Percentiles rank a stretch among this genome's conserved stretches.
phyloP scores from a whole-genome alignment of 2,329 filamentous ascomycete species.

The Fusarium buharicum region DNA sequence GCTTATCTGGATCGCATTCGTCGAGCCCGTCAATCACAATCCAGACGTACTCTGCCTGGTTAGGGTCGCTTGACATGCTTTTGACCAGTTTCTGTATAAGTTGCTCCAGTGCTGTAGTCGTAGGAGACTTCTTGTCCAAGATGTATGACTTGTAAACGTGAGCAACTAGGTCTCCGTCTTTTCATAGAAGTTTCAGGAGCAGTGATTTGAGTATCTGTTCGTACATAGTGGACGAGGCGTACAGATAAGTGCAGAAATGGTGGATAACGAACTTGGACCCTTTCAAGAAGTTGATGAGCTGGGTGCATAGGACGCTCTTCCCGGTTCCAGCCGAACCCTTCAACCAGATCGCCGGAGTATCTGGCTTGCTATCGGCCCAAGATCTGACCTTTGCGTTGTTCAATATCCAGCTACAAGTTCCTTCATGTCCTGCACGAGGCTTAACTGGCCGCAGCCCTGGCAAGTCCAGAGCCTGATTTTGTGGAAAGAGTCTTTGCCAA shows the following conservation, averaged over 20 bases:
- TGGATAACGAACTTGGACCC: not conserved
- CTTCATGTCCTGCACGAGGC: not conserved
- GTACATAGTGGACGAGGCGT: conserved; percentile 7
- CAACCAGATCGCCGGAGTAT: conserved; percentile 19
- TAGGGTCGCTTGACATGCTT: conserved; percentile 3
- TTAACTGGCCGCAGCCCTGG: too few species aligned
- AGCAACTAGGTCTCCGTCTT: conserved; percentile 17
- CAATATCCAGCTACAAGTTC: conserved; percentile 24
- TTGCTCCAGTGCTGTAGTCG: not conserved
- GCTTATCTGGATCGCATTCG: conserved; percentile 21
- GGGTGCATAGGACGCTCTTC: conserved; percentile 28
- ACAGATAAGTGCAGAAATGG: conserved; percentile 28
- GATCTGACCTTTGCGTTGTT: not conserved
- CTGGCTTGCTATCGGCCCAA: conserved; percentile 9
- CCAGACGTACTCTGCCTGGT: conserved; percentile 9
- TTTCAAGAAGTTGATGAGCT: conserved; percentile 28
- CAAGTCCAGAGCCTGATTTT: too few species aligned
- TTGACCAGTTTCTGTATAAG: conserved; percentile 8
- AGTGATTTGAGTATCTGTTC: conserved; percentile 20
- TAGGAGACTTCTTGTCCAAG: conserved; percentile 20
- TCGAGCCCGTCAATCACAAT: conserved; percentile 26
- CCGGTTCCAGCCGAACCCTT: conserved; percentile 21
- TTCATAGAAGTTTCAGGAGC: conserved; percentile 15
- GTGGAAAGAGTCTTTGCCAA: too few species aligned
- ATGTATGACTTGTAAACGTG: conserved; percentile 18